Conservation (phyloP, 2,329 filamentous ascomycete species). For the Fusarium tuaranense region DNA sequence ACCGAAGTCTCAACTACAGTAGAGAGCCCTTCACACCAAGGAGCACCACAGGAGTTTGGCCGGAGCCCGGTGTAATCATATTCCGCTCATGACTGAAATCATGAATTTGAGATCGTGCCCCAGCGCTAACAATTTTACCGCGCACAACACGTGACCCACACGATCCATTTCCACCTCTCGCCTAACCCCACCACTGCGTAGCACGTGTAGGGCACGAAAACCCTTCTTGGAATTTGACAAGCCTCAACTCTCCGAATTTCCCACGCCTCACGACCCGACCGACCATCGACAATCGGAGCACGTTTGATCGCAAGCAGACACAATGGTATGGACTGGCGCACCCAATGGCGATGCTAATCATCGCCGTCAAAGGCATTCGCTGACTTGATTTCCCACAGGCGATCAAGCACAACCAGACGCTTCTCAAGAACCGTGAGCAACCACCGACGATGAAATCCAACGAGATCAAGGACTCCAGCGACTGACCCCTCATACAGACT, state of each 20-base stretch:
- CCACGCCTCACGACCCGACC: constrained; percentile 52
- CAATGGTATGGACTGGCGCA: constrained; percentile 59
- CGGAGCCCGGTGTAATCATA: constrained; percentile 15
- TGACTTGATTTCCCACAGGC: constrained; percentile 66
- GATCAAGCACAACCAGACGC: constrained; percentile 99
- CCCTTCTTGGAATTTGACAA: constrained; percentile 57
- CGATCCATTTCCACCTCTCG: constrained; percentile 30
- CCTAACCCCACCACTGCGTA: constrained; percentile 49
- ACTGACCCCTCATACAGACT: constrained; percentile 73
- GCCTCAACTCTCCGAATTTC: constrained; percentile 53
- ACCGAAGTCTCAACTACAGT: too few species aligned
- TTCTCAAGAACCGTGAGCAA: constrained; percentile 91
- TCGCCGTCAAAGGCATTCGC: constrained; percentile 39
- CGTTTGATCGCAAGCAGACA: constrained; percentile 66
- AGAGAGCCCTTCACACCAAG: too few species aligned
- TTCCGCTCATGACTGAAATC: constrained; percentile 16
- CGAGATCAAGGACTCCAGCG: constrained; percentile 44
- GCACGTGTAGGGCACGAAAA: constrained; percentile 56
- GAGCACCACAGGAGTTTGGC: background rate
- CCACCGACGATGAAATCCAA: constrained; percentile 43
- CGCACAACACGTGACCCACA: constrained; percentile 40
- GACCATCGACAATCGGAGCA: constrained; percentile 57
- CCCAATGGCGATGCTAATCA: constrained; percentile 38
- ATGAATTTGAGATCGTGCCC: background rate
- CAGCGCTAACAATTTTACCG: background rate